Percentiles rank a stretch among this genome's conserved stretches.
Conservation (phyloP, 176 grass and related monocot genomes). For the Hordeum vulgare region DNA sequence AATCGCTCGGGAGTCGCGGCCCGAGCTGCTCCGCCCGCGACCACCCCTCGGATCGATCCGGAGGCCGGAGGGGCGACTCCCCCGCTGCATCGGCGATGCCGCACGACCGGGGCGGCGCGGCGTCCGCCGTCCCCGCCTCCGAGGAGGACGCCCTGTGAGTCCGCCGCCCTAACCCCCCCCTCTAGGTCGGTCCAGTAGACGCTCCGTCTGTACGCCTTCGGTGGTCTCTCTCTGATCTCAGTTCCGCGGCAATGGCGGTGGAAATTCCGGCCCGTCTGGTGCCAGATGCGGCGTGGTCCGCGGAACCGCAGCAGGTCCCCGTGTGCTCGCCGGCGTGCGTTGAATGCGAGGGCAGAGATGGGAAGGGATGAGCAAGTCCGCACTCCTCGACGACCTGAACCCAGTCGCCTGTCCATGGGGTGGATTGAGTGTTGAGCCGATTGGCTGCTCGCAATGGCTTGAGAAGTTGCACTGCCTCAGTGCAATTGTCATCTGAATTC, state of each 20-base stretch:
- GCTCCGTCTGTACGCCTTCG: background rate
- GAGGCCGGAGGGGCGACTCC: background rate
- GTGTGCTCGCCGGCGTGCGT: too few species aligned
- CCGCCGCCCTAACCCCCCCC: background rate
- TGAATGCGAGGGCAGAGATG: background rate
- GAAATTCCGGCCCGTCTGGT: background rate
- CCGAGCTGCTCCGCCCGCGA: background rate
- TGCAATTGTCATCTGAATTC: background rate
- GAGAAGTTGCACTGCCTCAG: background rate
- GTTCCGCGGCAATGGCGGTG: conserved; percentile 1
- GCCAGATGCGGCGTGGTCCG: too few species aligned
- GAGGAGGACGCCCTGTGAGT: conserved; percentile 77
- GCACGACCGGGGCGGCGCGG: conserved; percentile 41
- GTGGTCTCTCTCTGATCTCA: conserved; percentile 15
- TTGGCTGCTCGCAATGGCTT: background rate
- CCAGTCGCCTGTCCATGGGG: background rate
- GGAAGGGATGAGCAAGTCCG: background rate
- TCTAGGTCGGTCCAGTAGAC: background rate
- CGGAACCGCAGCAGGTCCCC: too few species aligned
- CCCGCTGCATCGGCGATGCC: conserved; percentile 37
- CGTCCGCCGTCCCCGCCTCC: conserved; percentile 16
- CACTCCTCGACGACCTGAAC: background rate
- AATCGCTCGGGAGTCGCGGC: background rate
- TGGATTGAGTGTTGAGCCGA: background rate
- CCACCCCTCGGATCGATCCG: conserved; percentile 21